A percentile compares a stretch with the other conserved stretches of the same genome.
Evolutionary conservation across 768 basidiomycete species (phyloP).

Genomic region (Erythrobasidium yunnanense): DNA sequence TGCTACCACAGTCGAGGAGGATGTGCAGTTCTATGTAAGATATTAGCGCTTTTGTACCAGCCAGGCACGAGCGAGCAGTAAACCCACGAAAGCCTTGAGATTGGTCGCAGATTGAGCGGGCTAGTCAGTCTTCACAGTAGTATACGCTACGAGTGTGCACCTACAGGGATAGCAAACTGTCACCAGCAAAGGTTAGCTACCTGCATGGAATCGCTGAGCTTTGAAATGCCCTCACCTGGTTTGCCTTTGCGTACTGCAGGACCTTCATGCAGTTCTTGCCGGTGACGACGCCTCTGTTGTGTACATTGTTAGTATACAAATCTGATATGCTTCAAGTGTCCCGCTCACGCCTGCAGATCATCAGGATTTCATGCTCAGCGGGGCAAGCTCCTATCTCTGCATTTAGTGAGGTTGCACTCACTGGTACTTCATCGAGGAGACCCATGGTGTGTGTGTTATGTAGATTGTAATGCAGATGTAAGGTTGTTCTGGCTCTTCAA

Average conservation of each 20-base stretch:
- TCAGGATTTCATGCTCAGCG: not conserved
- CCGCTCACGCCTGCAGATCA: constrained; percentile 16
- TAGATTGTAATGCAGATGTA: not conserved
- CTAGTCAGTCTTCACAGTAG: too few species aligned
- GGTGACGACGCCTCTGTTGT: constrained; percentile 63
- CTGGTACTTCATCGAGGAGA: constrained; percentile 42
- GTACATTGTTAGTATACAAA: too few species aligned
- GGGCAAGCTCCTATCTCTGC: too few species aligned
- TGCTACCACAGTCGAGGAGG: constrained; percentile 87
- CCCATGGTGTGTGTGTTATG: constrained; percentile 11
- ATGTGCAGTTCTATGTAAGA: constrained; percentile 77
- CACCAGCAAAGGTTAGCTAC: too few species aligned
- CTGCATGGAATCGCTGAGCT: not conserved
- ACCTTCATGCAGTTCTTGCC: constrained; percentile 90
- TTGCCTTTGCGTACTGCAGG: constrained; percentile 81
- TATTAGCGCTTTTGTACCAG: not conserved
- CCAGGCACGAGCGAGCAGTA: too few species aligned
- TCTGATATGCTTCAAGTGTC: too few species aligned
- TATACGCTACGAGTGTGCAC: constrained; percentile 22
- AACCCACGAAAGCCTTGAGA: too few species aligned
- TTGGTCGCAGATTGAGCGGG: too few species aligned
- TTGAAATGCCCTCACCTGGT: constrained; percentile 55
- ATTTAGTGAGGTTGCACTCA: constrained; percentile 34
- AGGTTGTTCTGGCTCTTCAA: not conserved
- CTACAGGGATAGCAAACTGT: constrained; percentile 46